These are phyloP conservation scores for Nitzschia putrida DNA, from an alignment of 108 stramenopile species.

Conservation along the genomic window DNA sequence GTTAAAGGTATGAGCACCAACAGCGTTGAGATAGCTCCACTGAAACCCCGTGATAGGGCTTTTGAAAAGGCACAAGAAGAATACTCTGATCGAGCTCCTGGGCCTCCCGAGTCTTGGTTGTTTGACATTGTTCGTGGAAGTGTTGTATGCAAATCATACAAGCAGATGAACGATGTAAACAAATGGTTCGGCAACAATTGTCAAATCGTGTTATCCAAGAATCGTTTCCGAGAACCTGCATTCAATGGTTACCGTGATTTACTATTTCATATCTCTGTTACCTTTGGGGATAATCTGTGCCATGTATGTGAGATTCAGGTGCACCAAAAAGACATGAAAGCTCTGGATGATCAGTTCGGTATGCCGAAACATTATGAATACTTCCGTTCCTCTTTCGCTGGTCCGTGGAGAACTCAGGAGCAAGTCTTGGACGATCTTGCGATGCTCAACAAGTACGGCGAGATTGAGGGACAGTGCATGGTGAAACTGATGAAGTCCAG, in stretches of 20 bases:
- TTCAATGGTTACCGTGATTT: slow-evolving; percentile 47
- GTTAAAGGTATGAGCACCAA: slow-evolving; percentile 24
- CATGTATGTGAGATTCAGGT: slow-evolving; percentile 47
- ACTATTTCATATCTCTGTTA: slow-evolving; percentile 37
- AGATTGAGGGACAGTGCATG: slow-evolving; percentile 31
- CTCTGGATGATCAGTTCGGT: slow-evolving; percentile 33
- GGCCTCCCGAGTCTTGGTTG: slow-evolving; percentile 47
- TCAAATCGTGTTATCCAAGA: slow-evolving; percentile 31
- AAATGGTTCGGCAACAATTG: slow-evolving; percentile 34
- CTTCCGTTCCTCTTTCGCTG: slow-evolving; percentile 36
- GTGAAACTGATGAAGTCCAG: slow-evolving; percentile 33
- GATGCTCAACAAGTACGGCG: slow-evolving; percentile 35
- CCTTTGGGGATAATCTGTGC: slow-evolving; percentile 19
- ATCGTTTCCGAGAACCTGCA: slow-evolving; percentile 34
- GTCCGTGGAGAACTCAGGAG: slow-evolving; percentile 30
- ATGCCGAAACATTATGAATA: slow-evolving; percentile 43
- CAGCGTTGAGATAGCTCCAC: slow-evolving; percentile 1
- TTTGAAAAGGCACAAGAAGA: slow-evolving; percentile 37
- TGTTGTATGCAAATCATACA: slow-evolving; percentile 34
- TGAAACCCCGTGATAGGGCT: slow-evolving; percentile 36
- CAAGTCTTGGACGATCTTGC: slow-evolving; percentile 34
- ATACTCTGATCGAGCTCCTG: slow-evolving; percentile 22
- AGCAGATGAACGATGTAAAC: slow-evolving; percentile 40
- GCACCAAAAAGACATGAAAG: slow-evolving; percentile 39
- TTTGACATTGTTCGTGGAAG: slow-evolving; percentile 34